Base-by-base conservation (phyloP, 2,329 filamentous ascomycete genomes). In the Tolypocladium amazonense region DNA sequence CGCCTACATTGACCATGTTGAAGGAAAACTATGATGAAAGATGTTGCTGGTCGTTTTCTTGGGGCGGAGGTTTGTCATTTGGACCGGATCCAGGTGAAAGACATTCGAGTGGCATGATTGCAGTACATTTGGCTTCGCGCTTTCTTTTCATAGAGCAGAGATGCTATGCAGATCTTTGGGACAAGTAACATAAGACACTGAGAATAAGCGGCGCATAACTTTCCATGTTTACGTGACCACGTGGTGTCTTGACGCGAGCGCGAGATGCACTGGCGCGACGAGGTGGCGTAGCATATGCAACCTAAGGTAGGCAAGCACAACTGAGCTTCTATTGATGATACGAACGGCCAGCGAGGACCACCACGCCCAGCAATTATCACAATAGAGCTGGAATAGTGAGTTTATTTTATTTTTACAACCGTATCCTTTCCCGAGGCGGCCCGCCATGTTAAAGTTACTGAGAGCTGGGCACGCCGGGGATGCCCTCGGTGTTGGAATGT, bases 61-160 rank as follows among this genome's bases (percentile, higher is more conserved):
- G 56, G 55, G 54, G 47, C 20, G 56, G 55, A 65, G 57, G 63
- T 61, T 62, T 64, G 65, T 61, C 55, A 66, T 70, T 70, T 72
- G 72, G 73, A 70, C 73, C 64, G 73, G 73, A 60, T 71, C 73
- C 72, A 65, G 72, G 67, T 67, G 54, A 58, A 62, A 60, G 62
- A 63, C 60, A 61, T 65, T 67, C 61, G 65, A 64, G 65, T 66
- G 68, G 66, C 66, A 69, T 71, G 67, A 67, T 70, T 72, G 67
- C 61, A 67, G 65, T 67, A 71, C 64, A 72, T 74, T 70, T 72
- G 68, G 67, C 62, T 69, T 68, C 62, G 63, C 64, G 64, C 65
- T 64, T 69, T 71, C 66, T 69, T 65, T 62, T 71, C 58, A 67
- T 71, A 69, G 69, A 68, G 68, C 67, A 67, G 66, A 68, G 65